Evolutionary conservation across 1,139 yeast species (phyloP), one percentile per base, ranked within the genome.

Genomic region (Meyerozyma athensensis): DNA sequence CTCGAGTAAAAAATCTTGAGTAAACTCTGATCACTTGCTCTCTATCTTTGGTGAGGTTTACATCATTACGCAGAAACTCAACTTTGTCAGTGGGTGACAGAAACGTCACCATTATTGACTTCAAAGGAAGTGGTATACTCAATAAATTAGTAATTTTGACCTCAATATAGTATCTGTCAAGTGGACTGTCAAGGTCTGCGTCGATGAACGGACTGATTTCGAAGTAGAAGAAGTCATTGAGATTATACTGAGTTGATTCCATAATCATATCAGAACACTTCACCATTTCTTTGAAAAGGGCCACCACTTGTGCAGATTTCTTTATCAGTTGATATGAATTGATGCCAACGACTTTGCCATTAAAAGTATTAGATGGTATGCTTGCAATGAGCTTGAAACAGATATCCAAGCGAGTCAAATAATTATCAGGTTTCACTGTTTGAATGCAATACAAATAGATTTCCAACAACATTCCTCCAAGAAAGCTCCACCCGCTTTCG

Each of bases 391-490:
- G 45, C 33, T 62, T 63, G 10, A 71, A 49, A 36, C 65, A 60
- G 1, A 70, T 59, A 9, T 49, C 47, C n/a, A 65, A 43, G 6
- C 59, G 41, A 19, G 58, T 56, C 32, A 42, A 44, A 23, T 43
- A 41, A 31, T 47, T 42, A 5, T 37, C 38, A 3, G 47, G 45
- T 5, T 46, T 37, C 5, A 78, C 54, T 28, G 75, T 64, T 46
- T 76, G 78, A 31, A 89, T 63, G 49, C 96, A 86, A 34, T 78
- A 77, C 24, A 86, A 71, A 52, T 83, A 87, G 1, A 82, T 65
- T 45, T 78, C 79, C 30, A 86, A 63, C 14, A 90, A 58, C 14
- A 74, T 61, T 1, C 80, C 73, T 0, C 95, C 87, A 54, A 89
- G 76, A 31, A 68, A 63, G 41, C 73, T 74, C 96, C 97, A 89